Base-by-base conservation (phyloP, 345 rosid species). In the Ceriops tagal region DNA sequence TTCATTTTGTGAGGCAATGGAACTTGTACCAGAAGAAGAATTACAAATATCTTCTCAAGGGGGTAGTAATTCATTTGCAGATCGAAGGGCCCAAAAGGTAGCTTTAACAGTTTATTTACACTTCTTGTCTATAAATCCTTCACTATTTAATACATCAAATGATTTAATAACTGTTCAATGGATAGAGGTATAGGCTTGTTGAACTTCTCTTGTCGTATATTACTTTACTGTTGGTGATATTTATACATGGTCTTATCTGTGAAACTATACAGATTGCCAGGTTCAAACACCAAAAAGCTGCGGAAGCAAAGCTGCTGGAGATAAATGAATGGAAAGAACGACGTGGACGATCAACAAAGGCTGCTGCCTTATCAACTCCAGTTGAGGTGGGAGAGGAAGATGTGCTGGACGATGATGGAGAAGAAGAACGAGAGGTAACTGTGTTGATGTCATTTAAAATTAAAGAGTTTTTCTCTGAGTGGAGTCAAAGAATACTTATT, bases 391-490 rank as follows among this genome's bases (percentile, higher is more conserved):
- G 91, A 52, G 98, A 95, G 75, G 99, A 95, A 67, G 93, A 92
- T 69, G 62, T 80, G 39, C 74, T 87, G 58, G 96, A 92, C 79
- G 98, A 90, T n/a, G 98, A 92, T 71, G 82, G 91, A 37, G 99
- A 96, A 85, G 98, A 96, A 76, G 98, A 96, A 72, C 83, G 99
- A 53, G 99, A 92, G 91, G 98, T 90, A 43, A 26, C 34, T 28
- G 10, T 31, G 10, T n/a, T 1, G 28, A 32, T 55, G 3, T 35
- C 16, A 46, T 39, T 34, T 62, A 22, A 53, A 18, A 16, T 21
- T 35, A 16, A 21, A 26, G 19, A 22, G 31, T 34, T 60, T 18
- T 13, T 9, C 62, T 47, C 24, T 15, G 3, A 22, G 16, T 35
- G 53, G 18, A 43, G 49, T 11, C 16, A 3, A 13, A 13, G 4